Conservation (phyloP, 2,329 filamentous ascomycete genomes). For the Taxawa tesnikishii region DNA sequence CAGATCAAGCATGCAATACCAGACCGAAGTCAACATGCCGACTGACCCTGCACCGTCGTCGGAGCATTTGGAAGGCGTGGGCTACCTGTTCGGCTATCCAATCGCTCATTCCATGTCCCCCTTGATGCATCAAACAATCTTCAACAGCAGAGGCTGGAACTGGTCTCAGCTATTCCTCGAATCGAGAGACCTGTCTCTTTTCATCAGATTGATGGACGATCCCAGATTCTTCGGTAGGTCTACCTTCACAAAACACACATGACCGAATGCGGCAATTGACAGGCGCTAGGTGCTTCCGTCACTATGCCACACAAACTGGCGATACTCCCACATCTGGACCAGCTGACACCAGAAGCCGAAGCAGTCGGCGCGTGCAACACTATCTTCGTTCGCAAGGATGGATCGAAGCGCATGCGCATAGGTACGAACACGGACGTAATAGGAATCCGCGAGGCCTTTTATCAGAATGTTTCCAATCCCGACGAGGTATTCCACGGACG, state of each 20-base stretch:
- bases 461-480: conserved; percentile 29
- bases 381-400: conserved; percentile 48
- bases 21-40: no score
- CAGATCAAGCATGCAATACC: no score
- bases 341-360: conserved; percentile 58
- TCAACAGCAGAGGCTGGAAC: conserved; percentile 35
- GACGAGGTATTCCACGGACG: conserved; percentile 39
- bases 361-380: conserved; percentile 73
- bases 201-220: conserved; percentile 38
- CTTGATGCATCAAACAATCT: conserved; percentile 42
- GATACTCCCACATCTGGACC: conserved; percentile 62
- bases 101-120: conserved; percentile 46
- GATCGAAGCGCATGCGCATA: conserved; percentile 39
- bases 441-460: conserved; percentile 62
- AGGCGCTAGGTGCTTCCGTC: conserved; percentile 43
- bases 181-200: conserved; percentile 30
- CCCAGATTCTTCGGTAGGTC: conserved; percentile 48
- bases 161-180: conserved; percentile 40
- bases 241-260: background rate
- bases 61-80: conserved; percentile 32
- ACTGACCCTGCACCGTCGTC: background rate
- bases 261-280: background rate
- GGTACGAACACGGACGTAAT: conserved; percentile 76
- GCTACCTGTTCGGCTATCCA: conserved; percentile 45
- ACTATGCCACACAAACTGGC: conserved; percentile 79